Evolutionary conservation across 768 basidiomycete genomes (phyloP).

Genomic region (Lactifluus pinguis): DNA sequence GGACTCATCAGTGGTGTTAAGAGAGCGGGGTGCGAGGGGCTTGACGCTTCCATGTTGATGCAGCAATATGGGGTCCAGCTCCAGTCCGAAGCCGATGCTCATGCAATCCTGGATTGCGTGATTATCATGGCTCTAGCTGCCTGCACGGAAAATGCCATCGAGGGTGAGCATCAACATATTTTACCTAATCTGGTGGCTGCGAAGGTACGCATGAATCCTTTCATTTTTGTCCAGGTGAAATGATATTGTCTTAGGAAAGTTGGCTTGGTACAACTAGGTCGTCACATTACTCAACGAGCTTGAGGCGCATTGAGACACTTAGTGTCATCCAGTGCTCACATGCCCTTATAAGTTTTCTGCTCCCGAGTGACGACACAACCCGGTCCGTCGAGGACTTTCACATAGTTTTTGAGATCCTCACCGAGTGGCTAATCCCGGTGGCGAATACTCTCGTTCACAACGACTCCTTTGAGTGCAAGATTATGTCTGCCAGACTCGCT

Average conservation of each 20-base stretch:
- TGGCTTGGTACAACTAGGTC: slow-evolving; percentile 15
- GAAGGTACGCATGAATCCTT: neutral
- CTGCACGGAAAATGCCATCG: slow-evolving; percentile 42
- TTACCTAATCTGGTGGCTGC: neutral
- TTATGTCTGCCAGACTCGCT: slow-evolving; percentile 34
- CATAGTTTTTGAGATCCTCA: slow-evolving; percentile 31
- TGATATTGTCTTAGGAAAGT: slow-evolving; percentile 2
- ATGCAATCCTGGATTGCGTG: slow-evolving; percentile 37
- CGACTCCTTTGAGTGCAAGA: slow-evolving; percentile 29
- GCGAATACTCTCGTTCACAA: slow-evolving; percentile 31
- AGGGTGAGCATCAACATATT: slow-evolving; percentile 14
- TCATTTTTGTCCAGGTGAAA: neutral
- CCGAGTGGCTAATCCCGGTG: slow-evolving; percentile 42
- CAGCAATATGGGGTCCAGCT: slow-evolving; percentile 39
- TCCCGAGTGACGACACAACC: slow-evolving; percentile 16
- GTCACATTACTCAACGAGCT: slow-evolving; percentile 34
- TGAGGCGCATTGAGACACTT: slow-evolving; percentile 38
- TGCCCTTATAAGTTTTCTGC: slow-evolving; percentile 27
- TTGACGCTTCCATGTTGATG: slow-evolving; percentile 39
- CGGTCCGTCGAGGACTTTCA: slow-evolving; percentile 23
- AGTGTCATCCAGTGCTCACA: slow-evolving; percentile 36
- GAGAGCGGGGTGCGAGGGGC: slow-evolving; percentile 39
- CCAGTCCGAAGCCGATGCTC: slow-evolving; percentile 15
- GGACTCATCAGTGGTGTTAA: slow-evolving; percentile 39
- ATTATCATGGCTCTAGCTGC: slow-evolving; percentile 31